A percentile compares a stretch with the other conserved stretches of the same genome.
Evolutionary conservation across 345 rosid genomes (phyloP).

Genomic region (Carallia pectinifolia): DNA sequence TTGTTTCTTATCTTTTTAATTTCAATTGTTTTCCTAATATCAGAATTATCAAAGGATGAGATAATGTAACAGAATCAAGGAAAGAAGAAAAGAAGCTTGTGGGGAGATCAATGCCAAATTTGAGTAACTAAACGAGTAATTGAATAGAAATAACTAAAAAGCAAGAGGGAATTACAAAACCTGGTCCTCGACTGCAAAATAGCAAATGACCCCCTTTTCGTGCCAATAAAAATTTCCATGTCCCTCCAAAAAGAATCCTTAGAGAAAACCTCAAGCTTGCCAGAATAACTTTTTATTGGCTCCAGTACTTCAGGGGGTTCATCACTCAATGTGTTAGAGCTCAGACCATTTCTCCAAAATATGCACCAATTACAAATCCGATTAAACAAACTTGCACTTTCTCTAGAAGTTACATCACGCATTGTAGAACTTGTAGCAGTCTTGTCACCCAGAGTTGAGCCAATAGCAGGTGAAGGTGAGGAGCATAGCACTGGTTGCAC

Average conservation of each 20-base stretch:
- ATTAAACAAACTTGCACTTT: constrained; percentile 33
- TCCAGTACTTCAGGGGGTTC: constrained; percentile 27
- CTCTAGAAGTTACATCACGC: constrained; percentile 16
- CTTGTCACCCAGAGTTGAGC: constrained; percentile 27
- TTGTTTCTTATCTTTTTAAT: not conserved
- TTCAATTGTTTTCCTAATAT: not conserved
- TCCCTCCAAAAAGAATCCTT: constrained; percentile 55
- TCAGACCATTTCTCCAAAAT: constrained; percentile 31
- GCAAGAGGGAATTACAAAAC: constrained; percentile 28
- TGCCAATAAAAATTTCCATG: constrained; percentile 52
- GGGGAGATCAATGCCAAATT: too few relatives aligned
- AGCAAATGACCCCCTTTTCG: constrained; percentile 47
- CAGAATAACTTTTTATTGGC: constrained; percentile 18
- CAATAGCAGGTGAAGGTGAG: constrained; percentile 24
- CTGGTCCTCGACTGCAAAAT: constrained; percentile 63
- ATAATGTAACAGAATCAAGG: too few relatives aligned
- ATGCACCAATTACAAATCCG: constrained; percentile 35
- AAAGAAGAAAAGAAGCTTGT: too few relatives aligned
- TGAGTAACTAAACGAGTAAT: too few relatives aligned
- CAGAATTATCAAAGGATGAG: not conserved
- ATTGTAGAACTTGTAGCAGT: constrained; percentile 17
- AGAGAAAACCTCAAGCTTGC: constrained; percentile 37
- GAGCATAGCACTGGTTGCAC: constrained; percentile 12
- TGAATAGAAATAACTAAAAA: too few relatives aligned
- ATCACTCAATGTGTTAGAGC: constrained; percentile 22